phyloP scores from a whole-genome alignment of 768 basidiomycete genomes.

The Xerocomellus amylosporus region DNA sequence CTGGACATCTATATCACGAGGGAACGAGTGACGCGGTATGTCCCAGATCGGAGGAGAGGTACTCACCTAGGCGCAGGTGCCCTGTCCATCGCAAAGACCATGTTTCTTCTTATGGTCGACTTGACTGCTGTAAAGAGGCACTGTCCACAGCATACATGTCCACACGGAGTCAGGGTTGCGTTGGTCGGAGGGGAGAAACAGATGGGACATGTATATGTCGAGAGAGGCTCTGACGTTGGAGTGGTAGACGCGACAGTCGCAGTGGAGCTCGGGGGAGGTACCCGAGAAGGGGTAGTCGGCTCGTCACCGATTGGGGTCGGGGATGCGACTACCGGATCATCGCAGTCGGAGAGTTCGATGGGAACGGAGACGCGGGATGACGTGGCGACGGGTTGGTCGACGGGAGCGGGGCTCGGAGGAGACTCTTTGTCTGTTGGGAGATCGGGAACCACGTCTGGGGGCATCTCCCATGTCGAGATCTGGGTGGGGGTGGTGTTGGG shows the following conservation, averaged over 20 bases:
- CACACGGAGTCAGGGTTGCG: constrained; percentile 76
- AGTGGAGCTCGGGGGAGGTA: background rate
- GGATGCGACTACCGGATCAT: background rate
- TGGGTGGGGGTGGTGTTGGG: background rate
- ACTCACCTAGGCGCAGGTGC: constrained; percentile 41
- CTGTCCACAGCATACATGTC: constrained; percentile 73
- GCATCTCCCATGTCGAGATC: constrained; percentile 24
- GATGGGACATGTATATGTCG: constrained; percentile 74
- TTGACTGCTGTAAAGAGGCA: constrained; percentile 75
- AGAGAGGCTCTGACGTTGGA: constrained; percentile 36
- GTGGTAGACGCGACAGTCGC: background rate
- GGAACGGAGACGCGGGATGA: background rate
- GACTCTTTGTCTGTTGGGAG: too few relatives aligned
- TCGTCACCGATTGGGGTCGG: background rate
- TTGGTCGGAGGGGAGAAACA: constrained; percentile 75
- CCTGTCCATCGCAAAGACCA: constrained; percentile 31
- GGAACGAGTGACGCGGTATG: background rate
- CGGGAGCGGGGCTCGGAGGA: too few relatives aligned
- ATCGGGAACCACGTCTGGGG: constrained; percentile 2
- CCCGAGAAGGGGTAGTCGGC: background rate
- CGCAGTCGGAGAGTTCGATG: constrained; percentile 6
- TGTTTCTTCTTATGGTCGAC: constrained; percentile 52
- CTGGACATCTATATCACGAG: constrained; percentile 51
- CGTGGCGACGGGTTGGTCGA: background rate
- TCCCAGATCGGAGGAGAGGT: background rate